Conservation (phyloP, 495 filamentous ascomycete genomes). For the Annulohypoxylon stygium region DNA sequence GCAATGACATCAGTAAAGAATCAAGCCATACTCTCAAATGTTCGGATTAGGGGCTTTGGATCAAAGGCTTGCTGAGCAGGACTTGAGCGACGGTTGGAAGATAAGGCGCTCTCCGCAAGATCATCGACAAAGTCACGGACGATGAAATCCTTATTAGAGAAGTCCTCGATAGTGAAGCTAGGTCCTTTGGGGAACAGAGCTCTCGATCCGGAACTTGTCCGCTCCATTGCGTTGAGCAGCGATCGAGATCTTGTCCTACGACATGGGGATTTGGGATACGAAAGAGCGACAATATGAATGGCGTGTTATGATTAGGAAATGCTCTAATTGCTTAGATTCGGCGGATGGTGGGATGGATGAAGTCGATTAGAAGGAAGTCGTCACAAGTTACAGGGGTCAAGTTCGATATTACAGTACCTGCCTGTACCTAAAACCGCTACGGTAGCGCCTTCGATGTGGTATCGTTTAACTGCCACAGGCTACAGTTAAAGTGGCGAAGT, state of each 20-base stretch:
- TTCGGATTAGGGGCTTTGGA: conserved; percentile 95
- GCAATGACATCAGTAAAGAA: not conserved
- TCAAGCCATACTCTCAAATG: conserved; percentile 79
- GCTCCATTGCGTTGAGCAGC: conserved; percentile 56
- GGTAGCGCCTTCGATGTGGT: not conserved
- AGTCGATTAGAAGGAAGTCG: conserved; percentile 11
- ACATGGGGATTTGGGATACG: conserved; percentile 21
- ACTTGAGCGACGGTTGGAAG: conserved; percentile 79
- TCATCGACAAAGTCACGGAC: conserved; percentile 97
- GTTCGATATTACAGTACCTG: not conserved
- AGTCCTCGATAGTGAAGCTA: conserved; percentile 86
- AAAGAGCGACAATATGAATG: not conserved
- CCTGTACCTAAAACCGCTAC: not conserved
- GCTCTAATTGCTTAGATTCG: conserved; percentile 22
- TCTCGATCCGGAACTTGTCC: conserved; percentile 62
- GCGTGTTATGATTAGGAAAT: conserved; percentile 17
- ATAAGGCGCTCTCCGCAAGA: conserved; percentile 86
- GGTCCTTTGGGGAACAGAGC: conserved; percentile 82
- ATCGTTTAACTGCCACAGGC: conserved; percentile 16
- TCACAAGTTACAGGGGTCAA: conserved; percentile 19
- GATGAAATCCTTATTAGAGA: conserved; percentile 93
- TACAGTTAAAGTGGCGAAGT: not conserved
- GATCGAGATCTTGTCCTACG: conserved; percentile 1
- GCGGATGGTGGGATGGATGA: conserved; percentile 7
- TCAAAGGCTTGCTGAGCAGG: conserved; percentile 83